Base-by-base conservation (phyloP, 1,284 basidiomycete species). In the Ustilago crameri region DNA sequence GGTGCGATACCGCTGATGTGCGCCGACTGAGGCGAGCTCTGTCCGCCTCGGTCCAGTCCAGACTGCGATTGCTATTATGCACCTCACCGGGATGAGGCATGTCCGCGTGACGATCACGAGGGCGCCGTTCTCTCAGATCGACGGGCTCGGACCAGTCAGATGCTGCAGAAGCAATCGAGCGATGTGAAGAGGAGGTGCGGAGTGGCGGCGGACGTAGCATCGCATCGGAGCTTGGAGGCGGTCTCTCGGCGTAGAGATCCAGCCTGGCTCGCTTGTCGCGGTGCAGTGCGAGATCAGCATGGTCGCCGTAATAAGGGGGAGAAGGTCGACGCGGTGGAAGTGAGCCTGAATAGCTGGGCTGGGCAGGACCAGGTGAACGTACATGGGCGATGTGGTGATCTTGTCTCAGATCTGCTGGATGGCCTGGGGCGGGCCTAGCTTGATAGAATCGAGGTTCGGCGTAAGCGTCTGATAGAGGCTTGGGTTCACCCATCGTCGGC, bases 261-360 rank as follows among this genome's bases (percentile, higher is more conserved):
- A 65, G 44, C 34, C 61, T 56, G 4, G 61, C 61, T 42, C 61
- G 38, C 53, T 70, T 70, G 46, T 70, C 67, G 14, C 67, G 51
- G 41, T 70, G 67, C 12, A 51, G n/a, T 4, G 51, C 38, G 7
- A 32, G 17, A 40, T 68, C 65, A 3, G 43, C 17, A 7, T 32
- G 26, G 17, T 56, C 65, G 43, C 17, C 9, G 8, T 44, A 9
- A 18, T 66, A 50, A 22, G 57, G 40, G 15, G 44, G 57, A 23
- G 64, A 67, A 17, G 46, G 14, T 17, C 64, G 54, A 7, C 53
- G 49, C n/a, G 58, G 35, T 20, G 53, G 53, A 32, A 32, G 9
- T 24, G 58, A 50, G 42, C 45, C 24, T 2, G 57, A 44, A 53
- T 61, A 67, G 20, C 26, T 32, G 14, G 51, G 14, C 3, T 30